These are phyloP conservation scores for Coemansia sp. DNA, from an alignment of 192 early-diverging fungal genomes.

Conservation along the genomic window DNA sequence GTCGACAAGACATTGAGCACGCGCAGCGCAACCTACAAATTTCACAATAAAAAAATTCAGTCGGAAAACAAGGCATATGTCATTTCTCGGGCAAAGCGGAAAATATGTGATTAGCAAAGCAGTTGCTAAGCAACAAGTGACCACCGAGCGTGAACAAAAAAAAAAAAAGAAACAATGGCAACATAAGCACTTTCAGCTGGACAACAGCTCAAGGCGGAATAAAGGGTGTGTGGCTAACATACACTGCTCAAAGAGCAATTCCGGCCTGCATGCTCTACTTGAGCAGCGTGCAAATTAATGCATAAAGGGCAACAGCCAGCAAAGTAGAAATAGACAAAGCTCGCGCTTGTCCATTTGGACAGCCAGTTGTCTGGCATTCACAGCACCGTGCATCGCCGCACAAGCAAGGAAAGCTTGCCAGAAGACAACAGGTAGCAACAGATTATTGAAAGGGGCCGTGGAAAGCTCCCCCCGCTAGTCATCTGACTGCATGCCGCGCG, in stretches of 20 bases:
- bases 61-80: constrained; percentile 47
- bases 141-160: not conserved
- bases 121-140: not conserved
- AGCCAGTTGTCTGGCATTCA: not conserved
- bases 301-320: not conserved
- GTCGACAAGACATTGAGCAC: constrained; percentile 80
- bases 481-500: constrained; percentile 1
- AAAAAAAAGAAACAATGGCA: not conserved
- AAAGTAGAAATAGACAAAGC: constrained; percentile 1
- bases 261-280: not conserved
- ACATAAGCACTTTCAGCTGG: not conserved
- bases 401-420: not conserved
- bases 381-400: not conserved
- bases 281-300: constrained; percentile 5
- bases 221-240: not conserved
- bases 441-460: not conserved
- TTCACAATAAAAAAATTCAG: constrained; percentile 6
- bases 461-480: not conserved
- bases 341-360: not conserved
- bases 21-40: constrained; percentile 59
- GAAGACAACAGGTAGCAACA: not conserved
- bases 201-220: not conserved
- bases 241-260: not conserved
- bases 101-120: constrained; percentile 8
- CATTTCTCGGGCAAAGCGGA: not conserved